A percentile compares a stretch with the other conserved stretches of the same genome.
These are phyloP conservation scores for Hawksworthiomyces lignivorus DNA, from an alignment of 2,329 filamentous ascomycete species.

Conservation along the genomic window DNA sequence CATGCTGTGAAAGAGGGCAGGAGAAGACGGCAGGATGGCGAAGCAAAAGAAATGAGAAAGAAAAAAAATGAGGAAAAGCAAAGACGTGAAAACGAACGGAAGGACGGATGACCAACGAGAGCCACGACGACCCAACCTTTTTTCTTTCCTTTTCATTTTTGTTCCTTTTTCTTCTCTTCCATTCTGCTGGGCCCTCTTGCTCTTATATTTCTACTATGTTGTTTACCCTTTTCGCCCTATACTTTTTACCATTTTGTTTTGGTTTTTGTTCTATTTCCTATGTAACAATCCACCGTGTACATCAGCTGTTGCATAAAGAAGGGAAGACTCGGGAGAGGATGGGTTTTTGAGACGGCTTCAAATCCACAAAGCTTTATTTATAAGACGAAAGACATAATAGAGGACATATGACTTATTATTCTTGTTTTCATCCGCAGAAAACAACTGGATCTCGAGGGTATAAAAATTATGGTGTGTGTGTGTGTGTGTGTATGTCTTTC, in stretches of 20 bases:
- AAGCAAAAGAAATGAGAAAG: background rate
- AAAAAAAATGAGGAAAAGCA: background rate
- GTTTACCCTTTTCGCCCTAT: constrained; percentile 1
- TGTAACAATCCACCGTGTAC: constrained; percentile 14
- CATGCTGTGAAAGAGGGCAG: background rate
- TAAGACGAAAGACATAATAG: no score
- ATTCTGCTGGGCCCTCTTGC: no score
- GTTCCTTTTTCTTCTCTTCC: constrained; percentile 1
- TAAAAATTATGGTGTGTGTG: no score
- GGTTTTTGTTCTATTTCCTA: background rate
- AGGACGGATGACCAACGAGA: no score
- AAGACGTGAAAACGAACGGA: background rate
- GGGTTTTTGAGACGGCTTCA: background rate
- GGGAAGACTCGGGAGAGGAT: constrained; percentile 1
- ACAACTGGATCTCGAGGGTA: no score
- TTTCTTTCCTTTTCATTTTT: constrained; percentile 5
- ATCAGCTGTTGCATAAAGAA: constrained; percentile 15
- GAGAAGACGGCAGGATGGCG: background rate
- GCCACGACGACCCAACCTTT: no score
- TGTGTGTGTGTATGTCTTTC: no score
- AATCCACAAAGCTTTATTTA: no score
- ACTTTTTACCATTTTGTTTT: background rate
- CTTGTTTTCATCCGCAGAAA: no score
- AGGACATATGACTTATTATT: no score
- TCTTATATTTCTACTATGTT: background rate